Evolutionary conservation across 305 asterid genomes (phyloP).

Genomic region (Withania somnifera): DNA sequence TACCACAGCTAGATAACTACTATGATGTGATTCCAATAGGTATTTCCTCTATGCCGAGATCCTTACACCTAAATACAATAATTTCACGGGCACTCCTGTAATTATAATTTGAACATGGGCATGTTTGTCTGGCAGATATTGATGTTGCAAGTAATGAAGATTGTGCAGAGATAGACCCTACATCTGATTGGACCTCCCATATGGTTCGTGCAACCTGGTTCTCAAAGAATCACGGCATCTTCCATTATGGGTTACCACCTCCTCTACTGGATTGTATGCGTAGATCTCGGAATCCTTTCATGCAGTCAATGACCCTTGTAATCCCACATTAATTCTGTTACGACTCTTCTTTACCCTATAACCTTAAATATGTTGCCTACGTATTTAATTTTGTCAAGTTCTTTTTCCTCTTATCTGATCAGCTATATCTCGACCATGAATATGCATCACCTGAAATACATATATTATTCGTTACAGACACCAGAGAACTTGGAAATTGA

Average conservation of each 20-base stretch:
- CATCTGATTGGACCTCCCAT: conserved; percentile 55
- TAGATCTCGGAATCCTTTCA: conserved; percentile 28
- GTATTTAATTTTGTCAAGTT: not conserved
- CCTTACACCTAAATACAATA: not conserved
- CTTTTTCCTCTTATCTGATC: not conserved
- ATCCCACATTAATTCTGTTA: not conserved
- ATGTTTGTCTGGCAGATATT: conserved; percentile 33
- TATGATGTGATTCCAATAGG: conserved; percentile 78
- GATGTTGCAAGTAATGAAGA: conserved; percentile 37
- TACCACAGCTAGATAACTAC: conserved; percentile 67
- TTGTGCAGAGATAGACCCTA: conserved; percentile 13
- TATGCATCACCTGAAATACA: conserved; percentile 3
- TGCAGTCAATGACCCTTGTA: conserved; percentile 32
- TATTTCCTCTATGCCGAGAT: conserved; percentile 4
- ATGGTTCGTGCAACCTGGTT: conserved; percentile 92
- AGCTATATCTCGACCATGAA: not conserved
- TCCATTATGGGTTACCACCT: conserved; percentile 66
- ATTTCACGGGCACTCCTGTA: not conserved
- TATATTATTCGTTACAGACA: conserved; percentile 19
- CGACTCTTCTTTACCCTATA: not conserved
- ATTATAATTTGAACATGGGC: not conserved
- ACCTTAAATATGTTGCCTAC: not conserved
- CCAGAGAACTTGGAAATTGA: conserved; percentile 56
- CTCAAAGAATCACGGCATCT: conserved; percentile 48
- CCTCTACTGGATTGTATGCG: conserved; percentile 60